Evolutionary conservation across 106 monocot species (phyloP), one percentile per base, ranked within the genome.

Genomic region (Dendrobium huoshanense): DNA sequence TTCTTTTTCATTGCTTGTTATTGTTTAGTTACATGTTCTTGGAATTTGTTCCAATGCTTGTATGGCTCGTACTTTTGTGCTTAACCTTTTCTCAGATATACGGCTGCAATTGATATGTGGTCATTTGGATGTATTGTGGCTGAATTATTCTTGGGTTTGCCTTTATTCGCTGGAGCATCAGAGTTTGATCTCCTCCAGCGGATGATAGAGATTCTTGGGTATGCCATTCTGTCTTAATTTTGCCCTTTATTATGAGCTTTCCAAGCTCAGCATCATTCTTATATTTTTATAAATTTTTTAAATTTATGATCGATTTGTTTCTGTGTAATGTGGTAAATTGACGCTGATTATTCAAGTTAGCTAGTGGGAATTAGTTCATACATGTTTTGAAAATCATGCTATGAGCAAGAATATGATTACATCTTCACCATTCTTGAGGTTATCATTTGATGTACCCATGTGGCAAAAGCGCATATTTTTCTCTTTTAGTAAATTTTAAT

Each of bases 31-130:
- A 29, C 76, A 51, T 76, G 22, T 48, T 49, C 13, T 76, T 76
- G 74, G 45, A 51, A 48, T 24, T 49, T 49, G 76, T 27, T 22
- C 25, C 27, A 48, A 27, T 47, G 24, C 4, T 76, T 19, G 18
- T 49, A 54, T 78, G 33, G 73, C 72, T 80, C 68, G 22, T 76
- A 47, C 29, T 61, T 79, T 81, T 54, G 25, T 78, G 22, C 91
- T 95, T 98, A 82, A 91, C 81, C 11, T 17, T 79, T n/a, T 11
- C 72, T 77, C 83, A 98, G 97, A 87, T 98, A 98, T 88, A 92
- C 89, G 13, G 88, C 95, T 37, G 92, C 98, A 7, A 91, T 99
- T 80, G 98, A 99, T 85, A 99, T 99, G 95, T 99, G 98, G 98
- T 99, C 98, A 75, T 91, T 99, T 80, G 98, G 98, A 7, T 99